Conservation (phyloP, 176 grass and related monocot genomes). For the Echinochloa phyllopogon region DNA sequence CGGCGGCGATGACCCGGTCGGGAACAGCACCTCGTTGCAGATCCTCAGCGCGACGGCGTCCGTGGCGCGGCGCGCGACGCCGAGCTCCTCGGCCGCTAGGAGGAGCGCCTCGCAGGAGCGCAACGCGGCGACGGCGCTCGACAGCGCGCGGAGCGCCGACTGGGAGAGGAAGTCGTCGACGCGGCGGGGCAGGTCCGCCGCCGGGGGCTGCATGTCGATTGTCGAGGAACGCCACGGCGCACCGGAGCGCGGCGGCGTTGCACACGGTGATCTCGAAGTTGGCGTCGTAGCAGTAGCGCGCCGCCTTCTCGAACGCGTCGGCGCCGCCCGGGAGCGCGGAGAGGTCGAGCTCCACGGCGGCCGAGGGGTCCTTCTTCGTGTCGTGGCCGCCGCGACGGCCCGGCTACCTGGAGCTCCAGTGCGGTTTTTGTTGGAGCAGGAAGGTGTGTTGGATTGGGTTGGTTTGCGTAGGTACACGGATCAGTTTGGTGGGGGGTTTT, state of each 20-base stretch:
- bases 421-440: too few relatives aligned
- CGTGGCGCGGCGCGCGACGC: constrained; percentile 45
- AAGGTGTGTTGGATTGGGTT: too few relatives aligned
- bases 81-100: constrained; percentile 56
- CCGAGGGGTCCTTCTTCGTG: not conserved
- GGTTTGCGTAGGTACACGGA: too few relatives aligned
- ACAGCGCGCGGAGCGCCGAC: constrained; percentile 52
- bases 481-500: too few relatives aligned
- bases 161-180: constrained; percentile 56
- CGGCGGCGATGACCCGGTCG: constrained; percentile 45
- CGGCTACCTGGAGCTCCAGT: too few relatives aligned
- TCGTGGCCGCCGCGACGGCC: constrained; percentile 41
- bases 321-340: constrained; percentile 54
- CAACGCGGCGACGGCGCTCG: constrained; percentile 49
- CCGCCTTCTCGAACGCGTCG: constrained; percentile 66
- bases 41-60: constrained; percentile 52
- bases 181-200: constrained; percentile 45
- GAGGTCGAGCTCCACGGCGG: constrained; percentile 49
- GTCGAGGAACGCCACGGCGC: constrained; percentile 69
- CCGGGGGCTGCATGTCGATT: too few relatives aligned
- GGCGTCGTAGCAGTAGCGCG: constrained; percentile 70
- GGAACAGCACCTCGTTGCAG: constrained; percentile 71
- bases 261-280: constrained; percentile 72
- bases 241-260: constrained; percentile 62
- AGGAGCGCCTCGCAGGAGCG: constrained; percentile 53